phyloP scores from a whole-genome alignment of 2,329 filamentous ascomycete genomes.

The Akanthomyces lecanii region DNA sequence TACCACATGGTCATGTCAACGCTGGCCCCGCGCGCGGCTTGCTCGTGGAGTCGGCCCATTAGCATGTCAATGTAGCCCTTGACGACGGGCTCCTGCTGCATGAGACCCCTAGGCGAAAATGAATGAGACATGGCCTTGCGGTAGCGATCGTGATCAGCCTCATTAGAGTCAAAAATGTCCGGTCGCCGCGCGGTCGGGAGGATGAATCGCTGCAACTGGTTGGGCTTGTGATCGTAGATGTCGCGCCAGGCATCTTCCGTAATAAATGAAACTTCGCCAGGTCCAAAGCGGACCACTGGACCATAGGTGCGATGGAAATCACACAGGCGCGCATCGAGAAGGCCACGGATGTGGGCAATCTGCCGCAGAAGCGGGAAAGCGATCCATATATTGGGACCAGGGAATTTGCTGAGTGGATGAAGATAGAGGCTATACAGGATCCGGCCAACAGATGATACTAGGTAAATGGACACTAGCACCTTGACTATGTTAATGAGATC shows the following conservation, averaged over 20 bases:
- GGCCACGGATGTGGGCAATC: conserved; percentile 21
- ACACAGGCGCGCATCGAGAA: conserved; percentile 26
- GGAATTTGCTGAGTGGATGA: conserved; percentile 31
- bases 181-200: conserved; percentile 4
- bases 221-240: conserved; percentile 31
- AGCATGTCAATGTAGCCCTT: not conserved
- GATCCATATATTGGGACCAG: conserved; percentile 24
- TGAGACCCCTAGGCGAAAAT: not conserved
- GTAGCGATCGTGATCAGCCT: conserved; percentile 1
- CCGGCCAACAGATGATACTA: not conserved
- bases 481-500: not conserved
- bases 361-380: conserved; percentile 8
- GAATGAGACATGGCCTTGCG: conserved; percentile 7
- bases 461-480: not conserved
- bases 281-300: conserved; percentile 42
- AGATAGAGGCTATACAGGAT: not conserved
- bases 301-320: conserved; percentile 39
- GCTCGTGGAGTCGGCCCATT: not conserved
- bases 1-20: conserved; percentile 26
- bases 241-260: conserved; percentile 35
- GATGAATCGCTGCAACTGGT: conserved; percentile 17
- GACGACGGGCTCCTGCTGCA: not conserved
- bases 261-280: conserved; percentile 44
- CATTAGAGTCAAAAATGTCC: not conserved
- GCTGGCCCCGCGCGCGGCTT: not conserved